Conservation (phyloP, 495 filamentous ascomycete species). For the Xylaria palmicola region DNA sequence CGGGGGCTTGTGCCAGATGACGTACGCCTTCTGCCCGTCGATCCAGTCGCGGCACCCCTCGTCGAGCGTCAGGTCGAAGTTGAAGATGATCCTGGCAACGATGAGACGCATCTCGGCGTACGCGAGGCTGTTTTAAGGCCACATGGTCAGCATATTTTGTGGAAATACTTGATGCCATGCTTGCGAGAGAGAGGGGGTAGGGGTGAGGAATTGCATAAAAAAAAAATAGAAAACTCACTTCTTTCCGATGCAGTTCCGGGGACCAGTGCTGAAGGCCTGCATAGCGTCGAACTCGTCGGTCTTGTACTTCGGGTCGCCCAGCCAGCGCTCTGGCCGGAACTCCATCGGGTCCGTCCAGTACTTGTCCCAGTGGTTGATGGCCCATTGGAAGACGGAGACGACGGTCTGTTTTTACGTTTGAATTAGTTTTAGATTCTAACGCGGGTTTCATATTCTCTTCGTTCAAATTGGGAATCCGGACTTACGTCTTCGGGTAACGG, state of each 20-base stretch:
- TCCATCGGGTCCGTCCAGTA: slow-evolving; percentile 45
- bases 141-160: too few relatives aligned
- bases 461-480: too few relatives aligned
- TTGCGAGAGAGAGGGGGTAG: neutral
- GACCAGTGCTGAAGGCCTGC: slow-evolving; percentile 54
- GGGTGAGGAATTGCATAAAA: too few relatives aligned
- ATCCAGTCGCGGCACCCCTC: slow-evolving; percentile 38
- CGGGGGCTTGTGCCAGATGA: slow-evolving; percentile 40
- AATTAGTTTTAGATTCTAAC: slow-evolving; percentile 1
- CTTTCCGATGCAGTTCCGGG: slow-evolving; percentile 56
- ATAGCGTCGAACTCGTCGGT: slow-evolving; percentile 45
- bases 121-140: slow-evolving; percentile 39
- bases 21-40: slow-evolving; percentile 26
- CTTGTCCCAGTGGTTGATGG: slow-evolving; percentile 35
- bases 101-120: slow-evolving; percentile 49
- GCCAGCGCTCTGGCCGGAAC: slow-evolving; percentile 54
- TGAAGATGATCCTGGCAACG: slow-evolving; percentile 46
- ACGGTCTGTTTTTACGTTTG: slow-evolving; percentile 39
- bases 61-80: slow-evolving; percentile 47
- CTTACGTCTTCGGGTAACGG: slow-evolving; percentile 44
- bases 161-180: neutral
- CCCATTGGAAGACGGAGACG: slow-evolving; percentile 51
- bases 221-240: slow-evolving; percentile 49
- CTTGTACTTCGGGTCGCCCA: slow-evolving; percentile 36
- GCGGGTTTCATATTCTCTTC: too few relatives aligned